Conservation (phyloP, 768 basidiomycete species). For the Lentinula aciculospora region DNA sequence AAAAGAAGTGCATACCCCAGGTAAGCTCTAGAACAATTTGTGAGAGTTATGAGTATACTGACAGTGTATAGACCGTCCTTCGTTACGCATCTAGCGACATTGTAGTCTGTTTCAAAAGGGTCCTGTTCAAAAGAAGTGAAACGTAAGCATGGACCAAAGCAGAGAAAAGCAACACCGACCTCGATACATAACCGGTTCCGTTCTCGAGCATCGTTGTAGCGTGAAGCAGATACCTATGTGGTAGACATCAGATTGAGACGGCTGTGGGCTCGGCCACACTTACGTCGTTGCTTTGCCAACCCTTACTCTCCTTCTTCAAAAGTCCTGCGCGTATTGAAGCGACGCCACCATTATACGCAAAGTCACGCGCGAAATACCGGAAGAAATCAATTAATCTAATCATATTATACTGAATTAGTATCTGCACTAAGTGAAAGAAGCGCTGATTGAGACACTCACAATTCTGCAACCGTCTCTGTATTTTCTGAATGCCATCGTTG, state of each 20-base stretch:
- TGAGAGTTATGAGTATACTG: conserved; percentile 17
- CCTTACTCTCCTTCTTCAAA: conserved; percentile 86
- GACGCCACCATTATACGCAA: conserved; percentile 86
- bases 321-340: conserved; percentile 87
- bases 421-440: background rate
- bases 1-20: background rate
- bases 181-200: conserved; percentile 95
- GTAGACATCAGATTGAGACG: conserved; percentile 5
- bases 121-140: conserved; percentile 50
- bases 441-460: conserved; percentile 46
- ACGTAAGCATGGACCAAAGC: background rate
- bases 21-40: conserved; percentile 3
- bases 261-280: conserved; percentile 17
- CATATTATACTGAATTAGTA: background rate
- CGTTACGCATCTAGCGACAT: conserved; percentile 94
- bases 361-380: conserved; percentile 92
- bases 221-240: conserved; percentile 39
- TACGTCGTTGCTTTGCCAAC: conserved; percentile 87
- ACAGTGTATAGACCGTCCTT: conserved; percentile 95
- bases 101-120: conserved; percentile 95
- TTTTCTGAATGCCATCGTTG: conserved; percentile 95
- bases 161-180: conserved; percentile 39
- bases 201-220: conserved; percentile 73
- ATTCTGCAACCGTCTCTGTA: conserved; percentile 85
- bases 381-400: conserved; percentile 93